These are phyloP conservation scores for Cytospora schulzeri DNA, from an alignment of 2,329 filamentous ascomycete species.

Conservation along the genomic window DNA sequence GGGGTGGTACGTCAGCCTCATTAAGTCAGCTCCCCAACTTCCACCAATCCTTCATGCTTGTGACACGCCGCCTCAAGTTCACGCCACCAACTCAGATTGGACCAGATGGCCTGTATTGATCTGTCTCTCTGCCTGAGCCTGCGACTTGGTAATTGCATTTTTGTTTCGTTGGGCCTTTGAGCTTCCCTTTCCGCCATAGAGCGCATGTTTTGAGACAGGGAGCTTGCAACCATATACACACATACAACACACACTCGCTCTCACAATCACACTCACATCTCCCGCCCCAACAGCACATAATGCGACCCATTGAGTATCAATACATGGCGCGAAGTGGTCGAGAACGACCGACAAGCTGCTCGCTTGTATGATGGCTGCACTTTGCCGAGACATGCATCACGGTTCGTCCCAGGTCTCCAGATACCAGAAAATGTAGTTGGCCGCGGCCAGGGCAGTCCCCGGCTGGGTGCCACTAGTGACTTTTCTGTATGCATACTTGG, in stretches of 20 bases:
- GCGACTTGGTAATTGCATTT: not conserved
- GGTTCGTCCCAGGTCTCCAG: constrained; percentile 22
- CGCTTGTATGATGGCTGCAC: constrained; percentile 17
- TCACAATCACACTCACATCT: not conserved
- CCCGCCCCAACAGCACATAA: not conserved
- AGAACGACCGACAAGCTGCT: constrained; percentile 2
- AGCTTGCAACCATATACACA: not conserved
- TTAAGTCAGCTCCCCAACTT: constrained; percentile 3
- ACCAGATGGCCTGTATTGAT: not conserved
- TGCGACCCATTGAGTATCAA: not conserved
- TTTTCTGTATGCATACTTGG: constrained; percentile 6
- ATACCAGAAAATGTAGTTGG: not conserved
- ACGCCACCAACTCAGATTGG: not conserved
- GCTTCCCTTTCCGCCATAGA: not conserved
- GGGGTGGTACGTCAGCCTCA: constrained; percentile 10
- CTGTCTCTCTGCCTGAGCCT: not conserved
- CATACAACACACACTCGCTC: not conserved
- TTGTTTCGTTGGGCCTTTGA: not conserved
- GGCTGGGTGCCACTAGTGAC: not conserved
- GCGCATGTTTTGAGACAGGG: not conserved
- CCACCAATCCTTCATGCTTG: constrained; percentile 9
- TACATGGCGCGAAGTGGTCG: not conserved
- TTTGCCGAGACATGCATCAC: constrained; percentile 18
- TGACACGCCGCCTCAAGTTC: not conserved
- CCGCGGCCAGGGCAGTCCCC: not conserved